These are phyloP conservation scores for Phytophthora hibernalis DNA, from an alignment of 352 stramenopile genomes.

Conservation along the genomic window DNA sequence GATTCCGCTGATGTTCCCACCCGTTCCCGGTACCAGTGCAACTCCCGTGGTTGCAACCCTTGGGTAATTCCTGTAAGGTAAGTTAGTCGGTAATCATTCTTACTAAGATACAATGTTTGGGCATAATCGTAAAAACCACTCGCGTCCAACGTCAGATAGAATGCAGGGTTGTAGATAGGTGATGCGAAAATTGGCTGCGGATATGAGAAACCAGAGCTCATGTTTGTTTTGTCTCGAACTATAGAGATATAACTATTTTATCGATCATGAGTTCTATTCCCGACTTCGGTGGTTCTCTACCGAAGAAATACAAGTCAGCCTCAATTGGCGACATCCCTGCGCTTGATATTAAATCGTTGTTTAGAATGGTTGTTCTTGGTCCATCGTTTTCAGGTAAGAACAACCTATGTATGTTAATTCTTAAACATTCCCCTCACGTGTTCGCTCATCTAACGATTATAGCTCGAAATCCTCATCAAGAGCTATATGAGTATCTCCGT, in stretches of 20 bases:
- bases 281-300: conserved; percentile 11
- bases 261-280: conserved; percentile 8
- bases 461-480: conserved; percentile 30
- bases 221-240: background rate
- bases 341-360: conserved; percentile 33
- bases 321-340: conserved; percentile 5
- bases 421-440: conserved; percentile 32
- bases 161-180: background rate
- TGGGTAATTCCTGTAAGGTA: conserved; percentile 17
- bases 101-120: background rate
- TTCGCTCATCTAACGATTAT: conserved; percentile 38
- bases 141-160: conserved; percentile 3
- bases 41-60: background rate
- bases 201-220: conserved; percentile 8
- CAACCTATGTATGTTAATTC: conserved; percentile 34
- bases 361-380: conserved; percentile 40
- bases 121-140: background rate
- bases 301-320: conserved; percentile 15
- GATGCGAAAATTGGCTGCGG: background rate
- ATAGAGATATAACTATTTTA: conserved; percentile 2
- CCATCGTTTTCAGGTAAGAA: conserved; percentile 22
- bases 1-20: background rate
- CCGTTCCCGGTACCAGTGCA: background rate
- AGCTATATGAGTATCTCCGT: conserved; percentile 37
- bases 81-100: conserved; percentile 17